Conservation (phyloP, 2,329 filamentous ascomycete species). For the Epichloe scottii region DNA sequence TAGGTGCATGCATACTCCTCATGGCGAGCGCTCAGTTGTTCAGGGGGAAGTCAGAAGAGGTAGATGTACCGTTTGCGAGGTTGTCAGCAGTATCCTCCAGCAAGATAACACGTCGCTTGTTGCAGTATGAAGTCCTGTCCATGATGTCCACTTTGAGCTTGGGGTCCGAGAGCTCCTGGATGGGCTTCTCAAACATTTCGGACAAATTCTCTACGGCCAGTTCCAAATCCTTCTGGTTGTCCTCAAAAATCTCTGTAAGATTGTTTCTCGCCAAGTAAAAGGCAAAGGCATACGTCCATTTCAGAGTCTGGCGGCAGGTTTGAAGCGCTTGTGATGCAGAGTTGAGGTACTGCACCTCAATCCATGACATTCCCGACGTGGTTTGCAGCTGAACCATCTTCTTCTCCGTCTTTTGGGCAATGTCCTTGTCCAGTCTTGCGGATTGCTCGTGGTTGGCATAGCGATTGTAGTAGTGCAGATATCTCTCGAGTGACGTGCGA, state of each 20-base stretch:
- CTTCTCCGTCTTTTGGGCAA: slow-evolving; percentile 92
- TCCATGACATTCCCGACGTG: slow-evolving; percentile 94
- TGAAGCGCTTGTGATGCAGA: slow-evolving; percentile 87
- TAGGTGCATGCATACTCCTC: neutral
- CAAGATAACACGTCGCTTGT: slow-evolving; percentile 77
- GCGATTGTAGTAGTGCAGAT: slow-evolving; percentile 96
- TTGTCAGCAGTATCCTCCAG: slow-evolving; percentile 90
- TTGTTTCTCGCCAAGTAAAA: slow-evolving; percentile 97
- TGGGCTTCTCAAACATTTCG: slow-evolving; percentile 99
- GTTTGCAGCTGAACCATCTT: slow-evolving; percentile 97
- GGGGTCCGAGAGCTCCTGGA: slow-evolving; percentile 68
- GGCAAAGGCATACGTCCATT: slow-evolving; percentile 98
- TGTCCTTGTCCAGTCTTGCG: slow-evolving; percentile 89
- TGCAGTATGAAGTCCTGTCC: slow-evolving; percentile 97
- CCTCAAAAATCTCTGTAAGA: slow-evolving; percentile 91
- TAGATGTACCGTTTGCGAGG: slow-evolving; percentile 59
- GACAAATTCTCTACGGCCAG: slow-evolving; percentile 93
- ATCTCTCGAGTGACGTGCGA: slow-evolving; percentile 83
- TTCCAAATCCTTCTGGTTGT: slow-evolving; percentile 96
- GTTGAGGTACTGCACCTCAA: slow-evolving; percentile 95
- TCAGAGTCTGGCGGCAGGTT: slow-evolving; percentile 93
- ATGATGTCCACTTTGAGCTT: slow-evolving; percentile 97
- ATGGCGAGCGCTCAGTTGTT: neutral
- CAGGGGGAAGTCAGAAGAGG: neutral
- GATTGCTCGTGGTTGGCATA: slow-evolving; percentile 99